Percentiles rank a stretch among this genome's conserved stretches.
Evolutionary conservation across 495 filamentous ascomycete species (phyloP).

Genomic region (Tuber aestivum): DNA sequence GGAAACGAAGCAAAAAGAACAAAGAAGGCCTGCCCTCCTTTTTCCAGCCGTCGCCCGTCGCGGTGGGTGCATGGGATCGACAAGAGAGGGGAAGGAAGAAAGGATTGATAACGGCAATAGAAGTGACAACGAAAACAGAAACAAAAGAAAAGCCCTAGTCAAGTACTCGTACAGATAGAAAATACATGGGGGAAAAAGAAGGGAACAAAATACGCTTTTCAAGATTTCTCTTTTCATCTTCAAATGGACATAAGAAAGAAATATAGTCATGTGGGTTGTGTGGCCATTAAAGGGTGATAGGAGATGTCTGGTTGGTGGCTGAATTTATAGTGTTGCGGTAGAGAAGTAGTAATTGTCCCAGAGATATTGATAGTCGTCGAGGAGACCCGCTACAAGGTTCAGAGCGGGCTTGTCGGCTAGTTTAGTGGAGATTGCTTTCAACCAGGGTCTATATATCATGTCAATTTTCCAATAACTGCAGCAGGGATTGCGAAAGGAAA

Average conservation of each 20-base stretch:
- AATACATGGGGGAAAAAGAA: constrained; percentile 7
- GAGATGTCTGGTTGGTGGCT: neutral
- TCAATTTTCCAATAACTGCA: constrained; percentile 2
- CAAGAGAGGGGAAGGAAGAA: neutral
- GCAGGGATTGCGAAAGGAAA: neutral
- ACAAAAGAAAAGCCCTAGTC: constrained; percentile 6
- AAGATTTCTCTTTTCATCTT: neutral
- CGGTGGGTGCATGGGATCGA: neutral
- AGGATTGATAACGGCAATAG: neutral
- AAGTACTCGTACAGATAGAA: constrained; percentile 6
- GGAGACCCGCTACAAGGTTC: constrained; percentile 68
- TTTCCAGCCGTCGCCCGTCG: neutral
- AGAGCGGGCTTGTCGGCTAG: constrained; percentile 71
- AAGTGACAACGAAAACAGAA: neutral
- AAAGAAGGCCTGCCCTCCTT: neutral
- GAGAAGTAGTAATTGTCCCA: constrained; percentile 98
- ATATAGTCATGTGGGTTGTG: constrained; percentile 1
- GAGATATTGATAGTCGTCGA: constrained; percentile 94
- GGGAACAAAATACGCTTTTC: neutral
- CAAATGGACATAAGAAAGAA: neutral
- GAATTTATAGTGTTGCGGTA: constrained; percentile 57
- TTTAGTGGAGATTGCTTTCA: constrained; percentile 57
- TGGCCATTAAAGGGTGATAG: neutral
- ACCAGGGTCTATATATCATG: constrained; percentile 49
- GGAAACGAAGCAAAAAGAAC: neutral